These are phyloP conservation scores for Suhomyces atakaporum DNA, from an alignment of 1,139 yeast genomes.

Conservation along the genomic window DNA sequence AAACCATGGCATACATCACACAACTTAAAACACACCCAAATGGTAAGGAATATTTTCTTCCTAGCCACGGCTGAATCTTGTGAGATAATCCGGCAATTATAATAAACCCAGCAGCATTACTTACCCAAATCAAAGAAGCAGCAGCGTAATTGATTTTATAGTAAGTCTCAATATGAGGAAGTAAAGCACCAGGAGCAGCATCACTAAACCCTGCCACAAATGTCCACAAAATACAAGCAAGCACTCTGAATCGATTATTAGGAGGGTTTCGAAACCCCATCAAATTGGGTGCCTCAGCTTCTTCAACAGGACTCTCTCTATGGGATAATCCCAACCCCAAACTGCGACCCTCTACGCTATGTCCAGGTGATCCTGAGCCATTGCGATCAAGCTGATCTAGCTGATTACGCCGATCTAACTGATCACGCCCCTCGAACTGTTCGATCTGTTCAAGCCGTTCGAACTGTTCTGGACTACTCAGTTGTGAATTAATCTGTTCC, in stretches of 20 bases:
- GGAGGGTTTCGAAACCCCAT: conserved; percentile 44
- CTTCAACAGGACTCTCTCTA: background rate
- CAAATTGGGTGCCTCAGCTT: background rate
- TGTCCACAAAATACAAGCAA: conserved; percentile 45
- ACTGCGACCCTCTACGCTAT: no score
- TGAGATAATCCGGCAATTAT: conserved; percentile 41
- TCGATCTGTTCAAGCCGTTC: no score
- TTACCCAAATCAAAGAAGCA: conserved; percentile 48
- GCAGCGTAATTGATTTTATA: conserved; percentile 39
- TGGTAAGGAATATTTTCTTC: conserved; percentile 38
- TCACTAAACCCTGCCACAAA: conserved; percentile 40
- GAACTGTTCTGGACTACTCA: no score
- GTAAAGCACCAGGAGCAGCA: conserved; percentile 51
- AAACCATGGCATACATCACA: conserved; percentile 43
- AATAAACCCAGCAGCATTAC: conserved; percentile 49
- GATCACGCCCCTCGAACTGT: no score
- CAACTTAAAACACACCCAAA: conserved; percentile 38
- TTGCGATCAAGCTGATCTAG: no score
- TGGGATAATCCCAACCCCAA: no score
- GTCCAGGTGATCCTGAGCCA: no score
- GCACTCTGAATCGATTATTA: conserved; percentile 44
- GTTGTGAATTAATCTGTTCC: no score
- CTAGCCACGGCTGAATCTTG: conserved; percentile 42
- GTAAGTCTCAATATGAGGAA: conserved; percentile 43
- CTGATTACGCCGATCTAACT: no score